Conservation (phyloP, 257 asterid genomes). For the Vinca minor region DNA sequence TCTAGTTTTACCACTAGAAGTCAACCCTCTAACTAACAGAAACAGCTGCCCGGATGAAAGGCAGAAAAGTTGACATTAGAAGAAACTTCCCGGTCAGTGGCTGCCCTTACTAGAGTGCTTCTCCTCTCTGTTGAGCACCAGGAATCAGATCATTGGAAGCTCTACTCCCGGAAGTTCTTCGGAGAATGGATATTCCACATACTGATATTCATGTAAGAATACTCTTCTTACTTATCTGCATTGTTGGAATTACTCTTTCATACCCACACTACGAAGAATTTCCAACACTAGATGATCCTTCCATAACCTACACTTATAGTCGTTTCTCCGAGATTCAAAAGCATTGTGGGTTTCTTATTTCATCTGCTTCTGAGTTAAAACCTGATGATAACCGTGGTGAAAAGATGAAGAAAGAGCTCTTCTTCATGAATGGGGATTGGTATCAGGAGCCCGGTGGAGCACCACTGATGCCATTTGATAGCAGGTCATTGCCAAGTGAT, state of each 20-base stretch:
- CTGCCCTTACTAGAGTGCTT: too few species aligned
- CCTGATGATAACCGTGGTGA: constrained; percentile 20
- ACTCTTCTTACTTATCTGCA: background rate
- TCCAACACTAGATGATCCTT: constrained; percentile 1
- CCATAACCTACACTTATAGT: constrained; percentile 4
- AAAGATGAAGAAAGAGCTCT: constrained; percentile 16
- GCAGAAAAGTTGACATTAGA: too few species aligned
- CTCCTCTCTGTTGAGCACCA: too few species aligned
- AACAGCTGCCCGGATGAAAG: background rate
- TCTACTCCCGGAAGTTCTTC: background rate
- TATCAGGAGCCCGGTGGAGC: constrained; percentile 13
- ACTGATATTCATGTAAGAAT: constrained; percentile 1
- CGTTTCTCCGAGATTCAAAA: constrained; percentile 15
- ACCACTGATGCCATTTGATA: constrained; percentile 15
- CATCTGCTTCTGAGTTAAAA: constrained; percentile 14
- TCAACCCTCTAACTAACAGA: background rate
- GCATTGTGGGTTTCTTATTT: constrained; percentile 11
- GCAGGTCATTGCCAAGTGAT: background rate
- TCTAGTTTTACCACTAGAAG: too few species aligned
- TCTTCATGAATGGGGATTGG: constrained; percentile 20
- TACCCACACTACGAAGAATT: background rate
- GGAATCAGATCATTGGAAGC: too few species aligned
- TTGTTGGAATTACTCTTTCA: constrained; percentile 6
- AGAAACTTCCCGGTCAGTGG: too few species aligned
- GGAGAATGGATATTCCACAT: constrained; percentile 8